Percentiles rank a stretch among this genome's conserved stretches.
These are phyloP conservation scores for Gossypium schwendimanii DNA, from an alignment of 441 rosid species.

Conservation along the genomic window DNA sequence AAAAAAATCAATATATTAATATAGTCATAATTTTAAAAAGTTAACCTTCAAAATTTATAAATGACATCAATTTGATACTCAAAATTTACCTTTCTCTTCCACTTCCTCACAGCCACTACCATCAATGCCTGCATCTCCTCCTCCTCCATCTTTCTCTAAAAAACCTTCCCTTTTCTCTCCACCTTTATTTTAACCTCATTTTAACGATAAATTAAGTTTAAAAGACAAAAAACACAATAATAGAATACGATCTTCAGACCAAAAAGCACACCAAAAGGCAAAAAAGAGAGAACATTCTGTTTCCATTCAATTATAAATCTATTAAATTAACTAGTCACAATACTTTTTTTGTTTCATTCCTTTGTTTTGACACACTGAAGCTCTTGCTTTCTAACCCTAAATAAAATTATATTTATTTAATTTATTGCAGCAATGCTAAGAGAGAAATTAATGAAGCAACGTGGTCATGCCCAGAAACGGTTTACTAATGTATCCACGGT, in stretches of 20 bases:
- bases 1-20: too few species aligned
- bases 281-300: not conserved
- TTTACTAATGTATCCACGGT: not conserved
- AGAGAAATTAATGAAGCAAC: slow-evolving; percentile 10
- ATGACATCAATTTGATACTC: too few species aligned
- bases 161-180: too few species aligned
- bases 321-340: not conserved
- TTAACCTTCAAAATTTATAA: too few species aligned
- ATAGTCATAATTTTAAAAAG: too few species aligned
- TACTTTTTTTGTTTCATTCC: not conserved
- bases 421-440: slow-evolving; percentile 9
- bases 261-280: not conserved
- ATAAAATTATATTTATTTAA: not conserved
- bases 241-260: not conserved
- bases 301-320: not conserved
- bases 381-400: not conserved
- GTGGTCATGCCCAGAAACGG: not conserved
- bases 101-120: too few species aligned
- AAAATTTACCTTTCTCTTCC: too few species aligned
- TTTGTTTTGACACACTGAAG: not conserved
- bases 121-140: too few species aligned
- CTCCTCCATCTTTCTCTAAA: too few species aligned
- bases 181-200: too few species aligned
- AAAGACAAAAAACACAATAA: not conserved
- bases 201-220: too few species aligned